phyloP scores from a whole-genome alignment of 164 flowering plant species.

The Warburgia ugandensis region DNA sequence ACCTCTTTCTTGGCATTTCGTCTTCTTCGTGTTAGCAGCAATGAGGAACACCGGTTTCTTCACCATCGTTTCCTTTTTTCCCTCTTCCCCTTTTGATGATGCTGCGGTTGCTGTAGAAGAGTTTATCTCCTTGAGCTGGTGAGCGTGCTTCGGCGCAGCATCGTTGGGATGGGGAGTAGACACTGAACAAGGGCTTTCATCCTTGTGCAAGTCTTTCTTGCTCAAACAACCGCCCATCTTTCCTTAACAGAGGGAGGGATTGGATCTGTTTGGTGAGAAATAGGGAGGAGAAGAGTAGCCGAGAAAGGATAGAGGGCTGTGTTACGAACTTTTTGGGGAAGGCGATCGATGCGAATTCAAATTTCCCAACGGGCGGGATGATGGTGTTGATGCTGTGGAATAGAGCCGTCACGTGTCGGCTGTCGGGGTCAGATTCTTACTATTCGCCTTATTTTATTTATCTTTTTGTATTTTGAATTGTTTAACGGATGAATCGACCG shows the following conservation, averaged over 20 bases:
- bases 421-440: no score
- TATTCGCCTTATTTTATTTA: no score
- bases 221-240: slow-evolving; percentile 72
- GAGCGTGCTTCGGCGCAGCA: slow-evolving; percentile 5
- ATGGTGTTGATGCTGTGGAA: no score
- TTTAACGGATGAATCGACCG: no score
- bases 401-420: no score
- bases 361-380: slow-evolving; percentile 8
- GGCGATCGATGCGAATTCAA: slow-evolving; percentile 7
- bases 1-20: slow-evolving; percentile 42
- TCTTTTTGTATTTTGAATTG: no score
- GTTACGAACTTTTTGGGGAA: background rate
- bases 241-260: no score
- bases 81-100: slow-evolving; percentile 29
- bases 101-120: background rate
- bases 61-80: slow-evolving; percentile 33
- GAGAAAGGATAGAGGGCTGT: background rate
- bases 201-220: slow-evolving; percentile 34
- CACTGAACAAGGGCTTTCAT: slow-evolving; percentile 1
- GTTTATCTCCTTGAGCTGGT: slow-evolving; percentile 9
- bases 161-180: slow-evolving; percentile 8
- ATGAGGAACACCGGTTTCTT: background rate
- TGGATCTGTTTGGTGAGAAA: background rate
- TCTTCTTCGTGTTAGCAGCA: background rate
- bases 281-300: background rate